A percentile compares a stretch with the other conserved stretches of the same genome.
These are phyloP conservation scores for Keithomyces neogunnii DNA, from an alignment of 2,329 filamentous ascomycete species.

Conservation along the genomic window DNA sequence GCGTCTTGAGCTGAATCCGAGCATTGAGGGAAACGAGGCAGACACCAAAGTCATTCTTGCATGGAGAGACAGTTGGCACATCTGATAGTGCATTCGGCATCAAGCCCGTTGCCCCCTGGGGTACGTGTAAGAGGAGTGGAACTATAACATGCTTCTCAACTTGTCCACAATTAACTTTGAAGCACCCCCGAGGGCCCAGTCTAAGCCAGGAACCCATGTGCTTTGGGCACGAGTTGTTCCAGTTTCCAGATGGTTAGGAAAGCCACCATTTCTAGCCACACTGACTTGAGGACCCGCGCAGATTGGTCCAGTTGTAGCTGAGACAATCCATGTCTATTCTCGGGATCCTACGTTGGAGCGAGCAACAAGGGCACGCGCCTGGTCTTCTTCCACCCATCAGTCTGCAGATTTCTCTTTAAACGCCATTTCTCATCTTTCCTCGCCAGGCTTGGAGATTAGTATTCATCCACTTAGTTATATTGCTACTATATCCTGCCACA, in stretches of 20 bases:
- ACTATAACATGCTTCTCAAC: neutral
- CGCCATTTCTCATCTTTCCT: neutral
- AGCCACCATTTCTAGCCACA: neutral
- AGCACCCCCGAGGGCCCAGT: neutral
- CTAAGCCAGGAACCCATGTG: slow-evolving; percentile 7
- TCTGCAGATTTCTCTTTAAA: neutral
- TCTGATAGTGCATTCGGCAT: no score
- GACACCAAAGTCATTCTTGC: no score
- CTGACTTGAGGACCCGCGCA: neutral
- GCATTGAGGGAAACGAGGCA: no score
- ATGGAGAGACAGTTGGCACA: no score
- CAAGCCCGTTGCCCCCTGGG: no score
- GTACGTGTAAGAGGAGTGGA: no score
- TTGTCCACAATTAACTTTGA: neutral
- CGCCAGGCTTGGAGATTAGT: neutral
- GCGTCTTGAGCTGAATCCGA: no score
- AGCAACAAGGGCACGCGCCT: neutral
- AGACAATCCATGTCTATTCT: neutral
- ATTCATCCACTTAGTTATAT: neutral
- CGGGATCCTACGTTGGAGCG: neutral
- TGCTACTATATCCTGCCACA: no score
- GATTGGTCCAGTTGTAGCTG: neutral
- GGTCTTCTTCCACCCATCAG: neutral
- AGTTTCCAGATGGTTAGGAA: neutral
- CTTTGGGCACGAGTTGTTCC: slow-evolving; percentile 1